These are phyloP conservation scores for Schoenoplectus triqueter DNA, from an alignment of 202 grass and related monocot species.

Conservation along the genomic window DNA sequence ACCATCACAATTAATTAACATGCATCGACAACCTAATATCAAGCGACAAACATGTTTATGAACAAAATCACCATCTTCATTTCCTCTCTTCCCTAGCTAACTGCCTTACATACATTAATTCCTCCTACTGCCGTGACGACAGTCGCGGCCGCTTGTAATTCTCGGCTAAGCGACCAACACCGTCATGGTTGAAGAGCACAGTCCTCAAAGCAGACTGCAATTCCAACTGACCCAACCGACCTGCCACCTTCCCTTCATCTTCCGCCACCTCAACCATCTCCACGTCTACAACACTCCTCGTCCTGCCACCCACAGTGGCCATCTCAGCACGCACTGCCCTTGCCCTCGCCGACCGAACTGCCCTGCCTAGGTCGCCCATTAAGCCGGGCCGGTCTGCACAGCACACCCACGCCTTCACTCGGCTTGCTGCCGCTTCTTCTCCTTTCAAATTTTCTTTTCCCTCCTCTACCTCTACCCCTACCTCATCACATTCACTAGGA, in stretches of 20 bases:
- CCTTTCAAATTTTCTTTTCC: slow-evolving; percentile 25
- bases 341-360: slow-evolving; percentile 70
- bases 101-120: neutral
- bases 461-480: slow-evolving; percentile 73
- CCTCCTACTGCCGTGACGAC: slow-evolving; percentile 45
- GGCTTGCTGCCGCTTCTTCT: slow-evolving; percentile 35
- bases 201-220: slow-evolving; percentile 68
- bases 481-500: slow-evolving; percentile 76
- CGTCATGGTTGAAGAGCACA: slow-evolving; percentile 64
- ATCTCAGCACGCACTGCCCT: slow-evolving; percentile 83
- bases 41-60: slow-evolving; percentile 29
- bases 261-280: slow-evolving; percentile 46
- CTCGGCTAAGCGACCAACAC: slow-evolving; percentile 51
- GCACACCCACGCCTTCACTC: slow-evolving; percentile 76
- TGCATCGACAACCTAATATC: neutral
- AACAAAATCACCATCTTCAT: slow-evolving; percentile 9
- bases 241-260: slow-evolving; percentile 21
- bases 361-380: slow-evolving; percentile 80
- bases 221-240: slow-evolving; percentile 36
- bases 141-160: slow-evolving; percentile 64
- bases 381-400: slow-evolving; percentile 86
- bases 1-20: neutral
- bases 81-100: neutral
- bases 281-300: slow-evolving; percentile 71
- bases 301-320: slow-evolving; percentile 74